phyloP scores from a whole-genome alignment of 139 green algal species.

The Chlorella sp. region DNA sequence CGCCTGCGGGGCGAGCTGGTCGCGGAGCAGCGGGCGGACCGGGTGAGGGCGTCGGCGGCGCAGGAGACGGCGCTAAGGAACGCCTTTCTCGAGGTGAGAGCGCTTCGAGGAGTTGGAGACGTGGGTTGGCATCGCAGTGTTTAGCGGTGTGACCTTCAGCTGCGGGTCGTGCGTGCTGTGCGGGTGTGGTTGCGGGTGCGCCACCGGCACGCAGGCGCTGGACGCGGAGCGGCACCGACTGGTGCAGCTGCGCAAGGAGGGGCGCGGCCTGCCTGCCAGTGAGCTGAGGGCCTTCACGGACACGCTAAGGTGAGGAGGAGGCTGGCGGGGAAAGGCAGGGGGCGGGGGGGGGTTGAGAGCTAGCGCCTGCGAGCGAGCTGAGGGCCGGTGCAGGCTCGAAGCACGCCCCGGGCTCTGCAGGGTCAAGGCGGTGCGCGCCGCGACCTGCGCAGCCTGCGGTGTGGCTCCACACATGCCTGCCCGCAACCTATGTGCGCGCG shows the following conservation, averaged over 20 bases:
- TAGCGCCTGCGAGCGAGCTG: neutral
- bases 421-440: too few species aligned
- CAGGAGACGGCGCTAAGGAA: slow-evolving; percentile 18
- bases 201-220: neutral
- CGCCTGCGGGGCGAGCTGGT: neutral
- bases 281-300: neutral
- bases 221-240: slow-evolving; percentile 17
- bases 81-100: slow-evolving; percentile 21
- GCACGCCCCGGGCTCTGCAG: too few species aligned
- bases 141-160: neutral
- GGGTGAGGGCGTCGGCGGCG: slow-evolving; percentile 7
- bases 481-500: neutral
- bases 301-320: neutral
- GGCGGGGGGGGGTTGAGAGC: neutral
- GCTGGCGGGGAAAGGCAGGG: neutral
- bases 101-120: neutral
- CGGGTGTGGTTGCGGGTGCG: neutral
- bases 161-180: neutral
- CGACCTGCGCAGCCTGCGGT: too few species aligned
- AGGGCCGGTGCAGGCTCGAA: neutral
- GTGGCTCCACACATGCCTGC: too few species aligned
- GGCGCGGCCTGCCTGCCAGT: neutral
- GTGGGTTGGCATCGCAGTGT: neutral
- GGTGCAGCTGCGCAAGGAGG: slow-evolving; percentile 10
- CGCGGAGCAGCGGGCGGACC: neutral